Percentiles rank a stretch among this genome's conserved stretches.
Evolutionary conservation across 2,329 filamentous ascomycete genomes (phyloP).

Genomic region (Pleomassaria siparia): DNA sequence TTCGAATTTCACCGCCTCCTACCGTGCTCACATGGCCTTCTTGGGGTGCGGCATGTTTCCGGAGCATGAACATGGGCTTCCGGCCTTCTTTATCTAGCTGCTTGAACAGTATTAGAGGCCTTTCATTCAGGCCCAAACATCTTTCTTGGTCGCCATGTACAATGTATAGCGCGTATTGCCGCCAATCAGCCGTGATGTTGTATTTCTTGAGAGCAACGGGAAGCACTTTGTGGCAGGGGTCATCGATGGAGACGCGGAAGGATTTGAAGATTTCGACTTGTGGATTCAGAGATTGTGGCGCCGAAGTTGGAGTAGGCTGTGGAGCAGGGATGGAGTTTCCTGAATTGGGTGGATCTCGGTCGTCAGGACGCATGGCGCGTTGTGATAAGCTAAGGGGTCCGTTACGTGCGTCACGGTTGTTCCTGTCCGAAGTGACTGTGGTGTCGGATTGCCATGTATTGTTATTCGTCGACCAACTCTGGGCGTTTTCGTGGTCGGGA

Average conservation of each 20-base stretch:
- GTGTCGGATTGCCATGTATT: conserved; percentile 35
- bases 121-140: conserved; percentile 87
- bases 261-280: conserved; percentile 97
- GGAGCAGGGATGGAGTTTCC: conserved; percentile 28
- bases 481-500: conserved; percentile 35
- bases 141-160: conserved; percentile 98
- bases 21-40: conserved; percentile 49
- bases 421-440: conserved; percentile 28
- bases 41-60: conserved; percentile 62
- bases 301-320: conserved; percentile 11
- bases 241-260: conserved; percentile 96
- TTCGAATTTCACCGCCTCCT: conserved; percentile 35
- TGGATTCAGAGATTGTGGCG: conserved; percentile 44
- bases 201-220: conserved; percentile 96
- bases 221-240: conserved; percentile 95
- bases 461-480: conserved; percentile 28
- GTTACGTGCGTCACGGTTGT: conserved; percentile 34
- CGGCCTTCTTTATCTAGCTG: conserved; percentile 94
- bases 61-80: conserved; percentile 99
- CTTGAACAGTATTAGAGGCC: conserved; percentile 94
- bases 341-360: conserved; percentile 38
- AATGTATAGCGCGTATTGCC: conserved; percentile 96
- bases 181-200: conserved; percentile 96
- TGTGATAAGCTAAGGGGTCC: conserved; percentile 34
- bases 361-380: conserved; percentile 34